Evolutionary conservation across 805 yeast species (phyloP).

Genomic region (Suhomyces emberorum): DNA sequence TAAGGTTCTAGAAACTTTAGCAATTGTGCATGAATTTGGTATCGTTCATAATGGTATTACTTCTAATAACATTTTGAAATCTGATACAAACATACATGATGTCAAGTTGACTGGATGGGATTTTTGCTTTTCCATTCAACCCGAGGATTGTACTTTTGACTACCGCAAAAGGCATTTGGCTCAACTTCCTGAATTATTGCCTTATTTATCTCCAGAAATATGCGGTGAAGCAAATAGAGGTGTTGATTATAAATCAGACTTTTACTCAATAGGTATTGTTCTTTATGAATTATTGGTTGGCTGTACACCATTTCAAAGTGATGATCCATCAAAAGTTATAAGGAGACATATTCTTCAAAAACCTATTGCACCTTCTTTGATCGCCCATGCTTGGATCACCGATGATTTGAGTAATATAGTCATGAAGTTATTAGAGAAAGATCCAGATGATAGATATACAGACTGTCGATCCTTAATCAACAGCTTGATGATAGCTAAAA

Average conservation of each 20-base stretch:
- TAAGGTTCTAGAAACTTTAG: slow-evolving; percentile 19
- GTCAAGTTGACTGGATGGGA: slow-evolving; percentile 48
- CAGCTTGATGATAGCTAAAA: slow-evolving; percentile 29
- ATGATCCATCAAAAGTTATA: slow-evolving; percentile 36
- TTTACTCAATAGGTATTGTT: slow-evolving; percentile 49
- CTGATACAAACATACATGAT: slow-evolving; percentile 22
- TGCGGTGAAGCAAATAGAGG: slow-evolving; percentile 35
- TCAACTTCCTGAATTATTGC: slow-evolving; percentile 37
- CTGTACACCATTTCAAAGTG: slow-evolving; percentile 40
- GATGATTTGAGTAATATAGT: slow-evolving; percentile 35
- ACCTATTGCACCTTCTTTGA: slow-evolving; percentile 39
- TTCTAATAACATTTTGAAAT: slow-evolving; percentile 34
- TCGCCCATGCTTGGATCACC: slow-evolving; percentile 26
- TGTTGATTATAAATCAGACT: slow-evolving; percentile 47
- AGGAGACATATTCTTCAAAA: slow-evolving; percentile 38
- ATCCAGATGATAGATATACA: slow-evolving; percentile 37
- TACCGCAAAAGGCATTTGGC: slow-evolving; percentile 40
- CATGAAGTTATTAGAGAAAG: slow-evolving; percentile 41
- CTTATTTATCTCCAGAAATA: slow-evolving; percentile 51
- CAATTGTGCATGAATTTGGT: slow-evolving; percentile 38
- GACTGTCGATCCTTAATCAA: slow-evolving; percentile 30
- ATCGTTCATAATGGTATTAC: slow-evolving; percentile 49
- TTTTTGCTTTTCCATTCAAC: slow-evolving; percentile 38
- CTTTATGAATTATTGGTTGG: slow-evolving; percentile 48
- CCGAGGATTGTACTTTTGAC: slow-evolving; percentile 41